Conservation (phyloP, 1,284 basidiomycete genomes). For the Cryptococcus sp. region DNA sequence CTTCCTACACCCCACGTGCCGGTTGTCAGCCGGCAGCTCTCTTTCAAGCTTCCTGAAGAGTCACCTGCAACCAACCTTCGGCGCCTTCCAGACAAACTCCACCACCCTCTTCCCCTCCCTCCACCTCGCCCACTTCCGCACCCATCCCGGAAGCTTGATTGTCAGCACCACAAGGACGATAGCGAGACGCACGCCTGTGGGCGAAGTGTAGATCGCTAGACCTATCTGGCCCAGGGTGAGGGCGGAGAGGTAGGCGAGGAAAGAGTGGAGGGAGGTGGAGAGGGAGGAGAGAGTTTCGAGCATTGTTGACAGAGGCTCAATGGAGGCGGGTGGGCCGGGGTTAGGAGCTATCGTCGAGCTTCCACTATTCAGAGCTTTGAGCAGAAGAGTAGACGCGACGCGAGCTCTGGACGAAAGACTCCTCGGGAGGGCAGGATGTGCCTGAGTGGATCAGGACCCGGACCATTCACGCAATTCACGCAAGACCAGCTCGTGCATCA, state of each 20-base stretch:
- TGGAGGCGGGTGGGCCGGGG: background rate
- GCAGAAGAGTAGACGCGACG: too few species aligned
- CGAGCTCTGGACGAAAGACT: too few species aligned
- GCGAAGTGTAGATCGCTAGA: slow-evolving; percentile 33
- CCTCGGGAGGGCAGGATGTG: too few species aligned
- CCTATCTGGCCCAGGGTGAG: slow-evolving; percentile 37
- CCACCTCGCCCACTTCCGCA: slow-evolving; percentile 12
- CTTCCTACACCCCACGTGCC: slow-evolving; percentile 16
- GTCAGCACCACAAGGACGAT: slow-evolving; percentile 20
- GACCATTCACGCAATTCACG: too few species aligned
- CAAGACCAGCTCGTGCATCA: too few species aligned
- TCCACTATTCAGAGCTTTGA: too few species aligned
- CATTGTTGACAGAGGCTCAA: background rate
- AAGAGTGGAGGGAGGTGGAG: slow-evolving; percentile 2
- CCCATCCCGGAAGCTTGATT: slow-evolving; percentile 11
- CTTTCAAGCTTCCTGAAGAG: background rate
- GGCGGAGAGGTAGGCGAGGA: slow-evolving; percentile 18
- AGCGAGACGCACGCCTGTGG: slow-evolving; percentile 24
- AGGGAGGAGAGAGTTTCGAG: slow-evolving; percentile 8
- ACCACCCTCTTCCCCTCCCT: slow-evolving; percentile 55
- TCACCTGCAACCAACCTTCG: slow-evolving; percentile 55
- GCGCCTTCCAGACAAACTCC: slow-evolving; percentile 59
- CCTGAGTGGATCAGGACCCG: too few species aligned
- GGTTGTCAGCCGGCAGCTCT: background rate
- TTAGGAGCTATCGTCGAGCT: too few species aligned